Evolutionary conservation across 2,329 filamentous ascomycete species (phyloP), one percentile per base, ranked within the genome.

Genomic region (Leptographium flavum): DNA sequence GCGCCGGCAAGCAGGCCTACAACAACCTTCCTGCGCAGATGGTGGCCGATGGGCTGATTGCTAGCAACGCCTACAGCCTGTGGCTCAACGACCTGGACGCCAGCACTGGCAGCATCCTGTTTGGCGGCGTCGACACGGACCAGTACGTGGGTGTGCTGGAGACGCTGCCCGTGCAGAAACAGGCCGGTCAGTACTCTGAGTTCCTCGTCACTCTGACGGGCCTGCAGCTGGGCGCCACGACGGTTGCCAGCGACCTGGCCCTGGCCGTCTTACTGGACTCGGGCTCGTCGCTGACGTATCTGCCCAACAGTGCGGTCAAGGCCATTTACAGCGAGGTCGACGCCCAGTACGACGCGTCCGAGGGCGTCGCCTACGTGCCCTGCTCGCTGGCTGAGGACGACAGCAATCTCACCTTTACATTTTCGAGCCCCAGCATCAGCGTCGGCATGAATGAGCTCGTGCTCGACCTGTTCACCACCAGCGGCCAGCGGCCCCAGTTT

Each of bases 11-110:
- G 47, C 47, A 62, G 4, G 47, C 73, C 1, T 88, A 88, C 60
- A 61, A 75, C 37, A 88, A 87, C 58, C 65, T 88, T 7, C 83
- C 83, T 2, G 70, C 73, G 36, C 74, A 74, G 48, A 66, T 88
- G 65, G 74, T 74, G 1, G 60, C 73, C 27, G 66, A 73, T 4
- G 77, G 76, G 8, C 45, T 71, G 42, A 85, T 85, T 52, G 61
- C 71, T 17, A 77, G 79, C 17, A 80, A 73, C 45, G 79, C 81
- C 2, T 88, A 81, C 63, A 85, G 80, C 56, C 62, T 90, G 37
- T 87, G 80, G 77, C 66, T 87, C 17, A 82, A 87, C 61, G 81
- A 87, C 55, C 63, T 86, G 8, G 70, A 79, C 50, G 66, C 81
- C 22, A 74, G 62, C 53, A 75, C 68, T 0, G 83, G 83, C 45